A percentile compares a stretch with the other conserved stretches of the same genome.
These are phyloP conservation scores for Tuber indicum DNA, from an alignment of 495 filamentous ascomycete species.

Conservation along the genomic window DNA sequence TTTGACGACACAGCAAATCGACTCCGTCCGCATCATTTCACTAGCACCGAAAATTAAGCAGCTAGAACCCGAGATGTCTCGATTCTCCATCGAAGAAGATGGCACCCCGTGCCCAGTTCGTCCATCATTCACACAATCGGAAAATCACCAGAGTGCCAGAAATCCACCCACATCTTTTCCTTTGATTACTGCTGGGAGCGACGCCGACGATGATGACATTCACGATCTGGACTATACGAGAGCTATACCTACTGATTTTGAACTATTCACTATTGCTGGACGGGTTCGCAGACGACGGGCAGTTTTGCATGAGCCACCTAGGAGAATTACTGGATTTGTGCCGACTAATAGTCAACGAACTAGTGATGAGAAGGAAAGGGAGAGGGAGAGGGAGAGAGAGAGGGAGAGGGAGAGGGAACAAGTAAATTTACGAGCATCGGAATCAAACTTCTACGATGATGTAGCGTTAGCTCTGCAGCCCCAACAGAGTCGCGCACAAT, in stretches of 20 bases:
- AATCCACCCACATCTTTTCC: slow-evolving; percentile 30
- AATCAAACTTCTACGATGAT: slow-evolving; percentile 24
- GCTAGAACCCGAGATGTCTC: slow-evolving; percentile 19
- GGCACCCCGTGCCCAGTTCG: slow-evolving; percentile 33
- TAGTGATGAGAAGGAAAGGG: slow-evolving; percentile 9
- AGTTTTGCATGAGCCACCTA: slow-evolving; percentile 33
- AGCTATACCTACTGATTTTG: slow-evolving; percentile 32
- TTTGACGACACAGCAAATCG: background rate
- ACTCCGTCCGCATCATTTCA: background rate
- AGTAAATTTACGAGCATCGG: slow-evolving; percentile 3
- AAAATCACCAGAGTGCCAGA: slow-evolving; percentile 13
- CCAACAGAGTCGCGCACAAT: slow-evolving; percentile 27
- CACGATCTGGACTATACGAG: slow-evolving; percentile 36
- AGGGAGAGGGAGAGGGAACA: slow-evolving; percentile 4
- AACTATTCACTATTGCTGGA: slow-evolving; percentile 20
- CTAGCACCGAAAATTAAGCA: background rate
- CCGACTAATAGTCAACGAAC: slow-evolving; percentile 19
- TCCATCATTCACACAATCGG: slow-evolving; percentile 11
- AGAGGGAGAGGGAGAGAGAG: background rate
- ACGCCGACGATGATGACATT: slow-evolving; percentile 30
- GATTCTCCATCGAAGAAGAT: slow-evolving; percentile 24
- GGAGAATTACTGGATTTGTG: slow-evolving; percentile 36
- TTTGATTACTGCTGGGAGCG: slow-evolving; percentile 21
- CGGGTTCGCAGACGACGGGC: slow-evolving; percentile 27
- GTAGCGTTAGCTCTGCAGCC: slow-evolving; percentile 28